Evolutionary conservation across 192 early-diverging fungal genomes (phyloP).

Genomic region (Backusella westeae): DNA sequence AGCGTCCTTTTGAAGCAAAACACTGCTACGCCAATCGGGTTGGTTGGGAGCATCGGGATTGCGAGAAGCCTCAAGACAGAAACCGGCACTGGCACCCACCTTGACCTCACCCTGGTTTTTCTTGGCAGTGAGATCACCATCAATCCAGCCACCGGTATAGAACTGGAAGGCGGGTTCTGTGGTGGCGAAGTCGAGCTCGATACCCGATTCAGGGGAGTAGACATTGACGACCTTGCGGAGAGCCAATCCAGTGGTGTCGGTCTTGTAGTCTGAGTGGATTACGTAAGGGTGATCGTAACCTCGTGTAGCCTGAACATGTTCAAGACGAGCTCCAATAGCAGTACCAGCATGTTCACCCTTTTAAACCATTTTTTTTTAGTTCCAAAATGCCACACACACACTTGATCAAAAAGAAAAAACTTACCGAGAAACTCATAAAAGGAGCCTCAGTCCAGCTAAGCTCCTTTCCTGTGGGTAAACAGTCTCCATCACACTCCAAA

Average conservation of each 20-base stretch:
- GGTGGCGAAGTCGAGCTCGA: constrained; percentile 59
- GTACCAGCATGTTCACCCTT: constrained; percentile 15
- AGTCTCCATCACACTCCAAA: constrained; percentile 50
- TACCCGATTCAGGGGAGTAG: constrained; percentile 54
- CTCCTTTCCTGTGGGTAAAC: constrained; percentile 74
- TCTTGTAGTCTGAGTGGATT: constrained; percentile 32
- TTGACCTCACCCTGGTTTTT: constrained; percentile 31
- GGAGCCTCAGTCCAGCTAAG: constrained; percentile 36
- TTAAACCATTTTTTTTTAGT: background rate
- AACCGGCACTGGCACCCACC: constrained; percentile 57
- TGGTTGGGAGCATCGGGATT: constrained; percentile 66
- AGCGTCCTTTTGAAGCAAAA: constrained; percentile 48
- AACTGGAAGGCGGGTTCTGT: constrained; percentile 77
- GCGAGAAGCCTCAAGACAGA: constrained; percentile 66
- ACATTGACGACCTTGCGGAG: constrained; percentile 45
- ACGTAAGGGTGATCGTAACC: constrained; percentile 88
- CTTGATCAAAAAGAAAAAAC: too few species aligned
- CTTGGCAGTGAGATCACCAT: constrained; percentile 44
- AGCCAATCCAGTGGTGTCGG: constrained; percentile 21
- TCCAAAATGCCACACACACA: background rate
- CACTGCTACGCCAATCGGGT: constrained; percentile 50
- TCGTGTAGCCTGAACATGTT: constrained; percentile 47
- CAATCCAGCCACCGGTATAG: constrained; percentile 80
- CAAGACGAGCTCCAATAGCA: constrained; percentile 50
- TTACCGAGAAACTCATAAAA: constrained; percentile 56